Base-by-base conservation (phyloP, 1,139 yeast genomes). In the Meyerozyma guilliermondii region DNA sequence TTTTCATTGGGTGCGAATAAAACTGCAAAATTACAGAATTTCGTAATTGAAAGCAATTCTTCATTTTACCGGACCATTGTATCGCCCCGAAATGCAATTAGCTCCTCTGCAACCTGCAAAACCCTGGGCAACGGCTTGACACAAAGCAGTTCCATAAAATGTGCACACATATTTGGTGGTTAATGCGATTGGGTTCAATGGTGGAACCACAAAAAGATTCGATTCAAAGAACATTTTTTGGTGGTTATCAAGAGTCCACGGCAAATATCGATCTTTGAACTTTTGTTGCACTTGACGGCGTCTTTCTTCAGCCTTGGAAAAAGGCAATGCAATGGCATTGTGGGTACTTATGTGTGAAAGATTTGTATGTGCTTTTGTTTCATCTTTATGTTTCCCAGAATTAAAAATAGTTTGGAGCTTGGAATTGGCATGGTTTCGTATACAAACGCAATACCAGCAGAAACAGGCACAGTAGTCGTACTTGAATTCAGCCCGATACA, bases 401-500 rank as follows among this genome's bases (percentile, higher is more conserved):
- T 10, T 4, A 11, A 11, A 14, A 11, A 14, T 14, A 11, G 7
- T 6, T 28, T 17, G 20, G 14, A 14, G 28, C 28, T 26, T 26
- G 28, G 28, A 26, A n/a, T 26, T 26, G 13, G 28, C 28, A 26
- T 26, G 11, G 28, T n/a, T 26, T 7, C 28, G 11, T 37, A n/a
- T 6, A 4, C 28, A 26, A 2, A 53, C 49, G 38, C 67, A 63
- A 41, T 56, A 60, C 57, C 58, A 53, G 38, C 68, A 63, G 40
- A 54, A 49, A 40, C 68, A 63, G 23, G 59, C 49, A 14, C 62
- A 53, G 39, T 63, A 62, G 3, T 59, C 58, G 34, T 55, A 56
- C 14, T 48, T 46, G 45, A 44, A 62, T 33, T 38, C 39, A 14
- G 40, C 38, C 35, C 50, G 49, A 49, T 60, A 63, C 14, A 48